Conservation (phyloP, 1,284 basidiomycete species). For the Ceratobasidium sp. region DNA sequence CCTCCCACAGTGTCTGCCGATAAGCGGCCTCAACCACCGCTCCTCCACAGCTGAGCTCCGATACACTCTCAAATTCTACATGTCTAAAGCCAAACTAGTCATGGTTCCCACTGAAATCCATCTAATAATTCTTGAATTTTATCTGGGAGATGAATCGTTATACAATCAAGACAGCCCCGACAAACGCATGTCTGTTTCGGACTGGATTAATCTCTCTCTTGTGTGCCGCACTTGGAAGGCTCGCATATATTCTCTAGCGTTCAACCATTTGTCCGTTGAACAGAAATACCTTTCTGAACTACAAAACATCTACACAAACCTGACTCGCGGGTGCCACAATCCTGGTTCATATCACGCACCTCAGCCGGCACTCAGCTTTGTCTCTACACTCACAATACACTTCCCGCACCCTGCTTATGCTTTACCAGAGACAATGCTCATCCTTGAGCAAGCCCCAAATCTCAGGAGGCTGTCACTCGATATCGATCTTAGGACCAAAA, state of each 20-base stretch:
- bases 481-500: neutral
- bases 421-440: neutral
- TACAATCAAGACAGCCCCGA: neutral
- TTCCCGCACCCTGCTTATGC: neutral
- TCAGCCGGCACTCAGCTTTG: constrained; percentile 2
- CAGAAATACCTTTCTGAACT: neutral
- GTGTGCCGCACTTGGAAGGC: constrained; percentile 8
- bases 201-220: constrained; percentile 20
- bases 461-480: neutral
- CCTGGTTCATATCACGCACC: neutral
- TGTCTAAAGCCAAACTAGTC: neutral
- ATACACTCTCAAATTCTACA: neutral
- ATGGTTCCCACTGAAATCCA: constrained; percentile 19
- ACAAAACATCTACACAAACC: neutral
- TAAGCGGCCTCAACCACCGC: neutral
- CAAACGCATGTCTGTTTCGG: neutral
- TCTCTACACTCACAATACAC: neutral
- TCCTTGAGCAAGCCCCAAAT: neutral
- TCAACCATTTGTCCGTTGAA: constrained; percentile 2
- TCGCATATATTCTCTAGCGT: constrained; percentile 3
- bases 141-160: neutral
- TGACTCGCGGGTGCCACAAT: neutral
- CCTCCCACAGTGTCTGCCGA: neutral
- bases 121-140: neutral
- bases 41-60: neutral